A percentile compares a stretch with the other conserved stretches of the same genome.
Conservation (phyloP, 129 eudicot genomes). For the Calendula officinalis region DNA sequence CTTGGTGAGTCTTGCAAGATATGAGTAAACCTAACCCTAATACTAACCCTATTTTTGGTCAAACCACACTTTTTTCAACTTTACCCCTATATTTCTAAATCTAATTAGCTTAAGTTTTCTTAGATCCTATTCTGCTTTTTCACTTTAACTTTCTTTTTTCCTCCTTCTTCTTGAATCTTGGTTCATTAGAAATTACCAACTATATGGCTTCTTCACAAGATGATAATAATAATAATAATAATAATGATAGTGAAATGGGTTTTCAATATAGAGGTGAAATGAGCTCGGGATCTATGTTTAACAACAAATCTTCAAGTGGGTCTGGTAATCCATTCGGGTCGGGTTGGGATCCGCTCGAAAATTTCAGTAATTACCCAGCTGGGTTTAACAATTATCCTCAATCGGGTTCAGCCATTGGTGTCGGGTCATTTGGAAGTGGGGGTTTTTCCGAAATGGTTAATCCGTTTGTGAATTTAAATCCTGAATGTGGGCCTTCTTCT, state of each 20-base stretch:
- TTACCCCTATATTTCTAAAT: constrained; percentile 30
- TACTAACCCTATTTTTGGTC: constrained; percentile 51
- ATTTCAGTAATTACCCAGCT: constrained; percentile 46
- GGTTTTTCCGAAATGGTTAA: constrained; percentile 59
- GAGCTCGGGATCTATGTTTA: constrained; percentile 49
- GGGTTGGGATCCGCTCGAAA: constrained; percentile 77
- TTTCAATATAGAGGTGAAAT: constrained; percentile 51
- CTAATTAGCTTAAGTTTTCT: constrained; percentile 27
- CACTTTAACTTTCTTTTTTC: constrained; percentile 26
- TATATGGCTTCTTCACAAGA: constrained; percentile 68
- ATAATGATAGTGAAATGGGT: constrained; percentile 54
- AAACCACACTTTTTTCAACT: constrained; percentile 48
- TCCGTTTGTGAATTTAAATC: constrained; percentile 53
- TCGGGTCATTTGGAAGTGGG: constrained; percentile 67
- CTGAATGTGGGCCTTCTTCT: constrained; percentile 8
- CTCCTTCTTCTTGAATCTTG: constrained; percentile 8
- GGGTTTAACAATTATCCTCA: constrained; percentile 35
- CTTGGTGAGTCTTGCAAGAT: constrained; percentile 50
- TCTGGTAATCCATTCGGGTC: constrained; percentile 53
- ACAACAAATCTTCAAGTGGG: constrained; percentile 51
- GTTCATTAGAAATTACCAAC: neutral
- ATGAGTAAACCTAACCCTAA: constrained; percentile 24
- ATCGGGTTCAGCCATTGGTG: constrained; percentile 47
- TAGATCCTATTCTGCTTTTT: constrained; percentile 26
- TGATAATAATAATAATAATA: constrained; percentile 17